These are phyloP conservation scores for Monosporascus sp. DNA, from an alignment of 2,329 filamentous ascomycete species.

Conservation along the genomic window DNA sequence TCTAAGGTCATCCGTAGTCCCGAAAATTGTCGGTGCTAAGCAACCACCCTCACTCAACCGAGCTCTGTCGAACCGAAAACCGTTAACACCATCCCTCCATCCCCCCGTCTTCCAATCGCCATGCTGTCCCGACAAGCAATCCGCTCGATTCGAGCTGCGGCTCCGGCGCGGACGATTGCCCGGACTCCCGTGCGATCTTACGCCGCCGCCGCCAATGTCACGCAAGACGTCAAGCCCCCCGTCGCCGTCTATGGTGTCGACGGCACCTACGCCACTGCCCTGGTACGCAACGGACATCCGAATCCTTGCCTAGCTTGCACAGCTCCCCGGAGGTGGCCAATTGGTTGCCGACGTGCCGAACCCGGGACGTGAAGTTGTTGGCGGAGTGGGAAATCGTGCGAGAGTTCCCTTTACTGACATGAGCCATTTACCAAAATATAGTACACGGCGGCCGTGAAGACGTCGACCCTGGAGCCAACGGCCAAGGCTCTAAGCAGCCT, in stretches of 20 bases:
- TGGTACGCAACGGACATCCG: slow-evolving; percentile 60
- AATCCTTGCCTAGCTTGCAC: slow-evolving; percentile 12
- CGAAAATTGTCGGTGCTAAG: not conserved
- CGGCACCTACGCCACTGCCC: slow-evolving; percentile 95
- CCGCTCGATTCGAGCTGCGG: slow-evolving; percentile 52
- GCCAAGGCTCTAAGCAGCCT: slow-evolving; percentile 75
- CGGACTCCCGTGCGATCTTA: slow-evolving; percentile 67
- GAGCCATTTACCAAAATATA: slow-evolving; percentile 41
- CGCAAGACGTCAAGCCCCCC: slow-evolving; percentile 72
- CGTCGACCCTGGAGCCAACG: slow-evolving; percentile 76
- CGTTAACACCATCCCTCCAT: slow-evolving; percentile 12
- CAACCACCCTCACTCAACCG: not conserved
- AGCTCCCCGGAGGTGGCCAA: not conserved
- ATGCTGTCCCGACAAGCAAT: slow-evolving; percentile 59
- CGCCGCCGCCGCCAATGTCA: slow-evolving; percentile 52
- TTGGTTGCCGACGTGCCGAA: not conserved
- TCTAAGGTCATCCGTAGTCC: not conserved
- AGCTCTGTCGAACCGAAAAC: not conserved
- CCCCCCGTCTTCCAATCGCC: slow-evolving; percentile 24
- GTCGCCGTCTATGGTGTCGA: slow-evolving; percentile 92
- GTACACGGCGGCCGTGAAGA: slow-evolving; percentile 96
- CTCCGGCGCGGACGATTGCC: slow-evolving; percentile 56
- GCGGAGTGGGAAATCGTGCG: no score
- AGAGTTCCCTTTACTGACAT: slow-evolving; percentile 1
- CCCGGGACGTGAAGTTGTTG: not conserved